Evolutionary conservation across 495 filamentous ascomycete species (phyloP).

Genomic region (Aspergillus olivimuriae): DNA sequence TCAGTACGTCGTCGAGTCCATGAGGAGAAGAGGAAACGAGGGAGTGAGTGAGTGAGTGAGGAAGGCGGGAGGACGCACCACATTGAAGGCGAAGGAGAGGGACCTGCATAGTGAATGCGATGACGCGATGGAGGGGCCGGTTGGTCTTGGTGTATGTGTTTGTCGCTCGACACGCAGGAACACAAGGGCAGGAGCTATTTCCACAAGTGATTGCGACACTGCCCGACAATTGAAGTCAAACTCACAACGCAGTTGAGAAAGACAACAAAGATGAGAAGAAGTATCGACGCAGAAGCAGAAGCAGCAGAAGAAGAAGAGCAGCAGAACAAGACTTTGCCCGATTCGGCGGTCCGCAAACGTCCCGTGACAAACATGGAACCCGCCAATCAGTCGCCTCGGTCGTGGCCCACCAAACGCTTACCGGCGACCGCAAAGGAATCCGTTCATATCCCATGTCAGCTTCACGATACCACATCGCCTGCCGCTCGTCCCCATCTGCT

Average conservation of each 20-base stretch:
- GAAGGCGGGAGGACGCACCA: constrained; percentile 45
- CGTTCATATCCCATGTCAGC: no score
- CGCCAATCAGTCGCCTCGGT: constrained; percentile 10
- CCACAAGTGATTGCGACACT: no score
- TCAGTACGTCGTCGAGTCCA: neutral
- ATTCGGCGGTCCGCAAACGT: constrained; percentile 11
- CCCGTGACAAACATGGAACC: constrained; percentile 14
- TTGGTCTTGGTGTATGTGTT: neutral
- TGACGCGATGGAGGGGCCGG: neutral
- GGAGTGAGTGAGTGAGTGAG: no score
- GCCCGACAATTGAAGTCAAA: no score
- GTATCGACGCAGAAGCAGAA: neutral
- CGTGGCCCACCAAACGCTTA: constrained; percentile 13
- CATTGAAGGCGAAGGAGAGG: constrained; percentile 90
- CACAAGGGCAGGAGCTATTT: no score
- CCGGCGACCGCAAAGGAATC: constrained; percentile 3
- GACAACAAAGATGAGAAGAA: neutral
- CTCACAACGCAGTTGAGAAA: no score
- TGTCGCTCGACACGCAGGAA: neutral
- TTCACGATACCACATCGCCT: neutral
- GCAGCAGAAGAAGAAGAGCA: no score
- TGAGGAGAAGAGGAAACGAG: no score
- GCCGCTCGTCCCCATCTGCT: constrained; percentile 10
- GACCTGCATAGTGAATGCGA: constrained; percentile 56
- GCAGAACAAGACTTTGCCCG: neutral